Conservation (phyloP, 805 yeast genomes). For the Saccharomycopsis lassenensis region DNA sequence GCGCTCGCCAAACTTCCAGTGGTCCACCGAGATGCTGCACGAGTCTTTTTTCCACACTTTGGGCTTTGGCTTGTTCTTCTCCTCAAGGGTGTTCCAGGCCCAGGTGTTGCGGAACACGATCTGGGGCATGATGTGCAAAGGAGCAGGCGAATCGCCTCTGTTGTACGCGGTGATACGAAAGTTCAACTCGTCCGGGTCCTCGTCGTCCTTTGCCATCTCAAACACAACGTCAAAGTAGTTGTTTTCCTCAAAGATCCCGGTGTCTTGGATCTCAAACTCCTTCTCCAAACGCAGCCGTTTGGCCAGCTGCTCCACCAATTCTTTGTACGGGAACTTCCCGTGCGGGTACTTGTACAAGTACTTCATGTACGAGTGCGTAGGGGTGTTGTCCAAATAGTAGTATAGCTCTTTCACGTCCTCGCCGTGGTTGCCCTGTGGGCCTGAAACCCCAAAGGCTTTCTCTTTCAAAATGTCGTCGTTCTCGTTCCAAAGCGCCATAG, state of each 20-base stretch:
- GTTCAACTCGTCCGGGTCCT: slow-evolving; percentile 67
- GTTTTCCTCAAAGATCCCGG: slow-evolving; percentile 53
- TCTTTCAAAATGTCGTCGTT: slow-evolving; percentile 78
- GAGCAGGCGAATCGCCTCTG: slow-evolving; percentile 75
- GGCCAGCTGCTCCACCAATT: slow-evolving; percentile 57
- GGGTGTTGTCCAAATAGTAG: slow-evolving; percentile 83
- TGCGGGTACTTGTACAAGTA: slow-evolving; percentile 91
- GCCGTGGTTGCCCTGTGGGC: slow-evolving; percentile 92
- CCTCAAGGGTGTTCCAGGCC: slow-evolving; percentile 72
- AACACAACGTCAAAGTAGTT: slow-evolving; percentile 77
- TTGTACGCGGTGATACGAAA: slow-evolving; percentile 85
- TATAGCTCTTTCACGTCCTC: slow-evolving; percentile 87
- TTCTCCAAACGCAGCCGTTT: slow-evolving; percentile 53
- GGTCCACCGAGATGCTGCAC: slow-evolving; percentile 47
- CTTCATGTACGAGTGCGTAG: slow-evolving; percentile 88
- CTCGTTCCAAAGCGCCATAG: slow-evolving; percentile 89
- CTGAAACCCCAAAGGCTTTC: slow-evolving; percentile 78
- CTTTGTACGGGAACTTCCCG: slow-evolving; percentile 66
- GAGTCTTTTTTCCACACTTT: slow-evolving; percentile 30
- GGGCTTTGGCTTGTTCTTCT: slow-evolving; percentile 39
- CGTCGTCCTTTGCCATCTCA: slow-evolving; percentile 81
- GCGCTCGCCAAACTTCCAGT: slow-evolving; percentile 57
- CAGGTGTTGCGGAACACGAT: slow-evolving; percentile 79
- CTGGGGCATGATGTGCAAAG: slow-evolving; percentile 79
- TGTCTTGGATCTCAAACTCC: slow-evolving; percentile 79